Evolutionary conservation across 805 yeast species (phyloP).

Genomic region (Kodamaea leandrae): DNA sequence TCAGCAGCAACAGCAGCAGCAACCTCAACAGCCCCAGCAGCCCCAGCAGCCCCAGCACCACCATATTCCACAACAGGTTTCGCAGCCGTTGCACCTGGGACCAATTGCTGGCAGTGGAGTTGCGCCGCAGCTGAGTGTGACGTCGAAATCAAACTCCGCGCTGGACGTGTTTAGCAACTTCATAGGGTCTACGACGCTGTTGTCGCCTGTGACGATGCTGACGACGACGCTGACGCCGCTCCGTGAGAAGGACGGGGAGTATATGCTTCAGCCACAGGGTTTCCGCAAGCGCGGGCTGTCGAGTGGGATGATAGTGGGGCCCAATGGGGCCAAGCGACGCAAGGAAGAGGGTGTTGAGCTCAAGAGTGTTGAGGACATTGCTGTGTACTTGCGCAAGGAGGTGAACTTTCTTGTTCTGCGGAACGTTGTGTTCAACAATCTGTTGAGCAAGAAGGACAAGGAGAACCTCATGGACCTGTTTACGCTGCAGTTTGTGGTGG

Average conservation of each 20-base stretch:
- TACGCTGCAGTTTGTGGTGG: slow-evolving; percentile 13
- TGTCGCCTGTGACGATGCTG: slow-evolving; percentile 7
- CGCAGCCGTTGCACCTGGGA: neutral
- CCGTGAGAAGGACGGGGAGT: slow-evolving; percentile 8
- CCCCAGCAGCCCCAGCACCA: neutral
- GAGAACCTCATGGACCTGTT: slow-evolving; percentile 12
- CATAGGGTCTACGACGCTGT: slow-evolving; percentile 7
- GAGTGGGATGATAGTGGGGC: slow-evolving; percentile 2
- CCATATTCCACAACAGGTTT: neutral
- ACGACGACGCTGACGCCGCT: slow-evolving; percentile 7
- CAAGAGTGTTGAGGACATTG: slow-evolving; percentile 8
- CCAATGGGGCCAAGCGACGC: slow-evolving; percentile 3
- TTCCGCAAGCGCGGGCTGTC: slow-evolving; percentile 5
- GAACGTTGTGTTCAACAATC: slow-evolving; percentile 8
- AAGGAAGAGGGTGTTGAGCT: slow-evolving; percentile 5
- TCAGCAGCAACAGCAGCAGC: neutral
- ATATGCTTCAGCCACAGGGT: slow-evolving; percentile 6
- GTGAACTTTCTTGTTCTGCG: slow-evolving; percentile 10
- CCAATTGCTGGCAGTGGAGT: no score
- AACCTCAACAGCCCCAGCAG: neutral
- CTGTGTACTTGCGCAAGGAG: slow-evolving; percentile 11
- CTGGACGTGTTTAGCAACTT: slow-evolving; percentile 13
- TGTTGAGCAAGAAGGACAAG: slow-evolving; percentile 11
- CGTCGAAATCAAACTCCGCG: slow-evolving; percentile 8
- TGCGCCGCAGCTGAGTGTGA: slow-evolving; percentile 1